Base-by-base conservation (phyloP, 768 basidiomycete genomes). In the Fomitopsis serialis region DNA sequence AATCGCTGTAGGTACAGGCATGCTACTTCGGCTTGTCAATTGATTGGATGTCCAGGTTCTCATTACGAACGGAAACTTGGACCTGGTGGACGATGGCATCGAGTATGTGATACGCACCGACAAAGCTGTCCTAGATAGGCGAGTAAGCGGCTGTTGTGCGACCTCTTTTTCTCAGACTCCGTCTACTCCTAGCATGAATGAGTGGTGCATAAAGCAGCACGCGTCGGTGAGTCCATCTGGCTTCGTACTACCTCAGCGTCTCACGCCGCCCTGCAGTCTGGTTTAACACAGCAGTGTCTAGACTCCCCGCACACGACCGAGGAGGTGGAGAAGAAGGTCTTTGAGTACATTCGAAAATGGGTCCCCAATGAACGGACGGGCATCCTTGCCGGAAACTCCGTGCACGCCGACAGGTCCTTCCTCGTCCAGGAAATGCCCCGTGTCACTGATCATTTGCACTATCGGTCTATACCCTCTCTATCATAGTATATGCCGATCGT, bases 171-270 rank as follows among this genome's bases (percentile, higher is more conserved):
- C 46, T 19, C 24, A 35, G 45, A 58, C 34, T 45, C 35, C 21
- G 45, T 47, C 0, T 34, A 19, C 13, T 32, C 13, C 4, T 57
- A 93, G 90, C 17, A 97, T 97, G 94, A 78, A 82, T 55, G 75
- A 84, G 56, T 97, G 94, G 94, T 97, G 93, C 68, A 82, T 72
- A 25, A 78, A 79, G 6, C 90, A 92, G 55, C 94, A 97, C 58
- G 86, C 84, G 32, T 70, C 75, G 63, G 91, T 89, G 58, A 56
- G 79, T 67, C 9, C 22, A 46, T 1, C 36, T 25, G 15, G 11
- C 10, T 35, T 3, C 7, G 27, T 34, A 15, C 10, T n/a, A n/a
- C 8, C 10, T 1, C 24, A 43, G 23, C 42, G 54, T 45, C 34
- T 34, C 47, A 48, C 22, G 19, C 15, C 34, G 10, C 34, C 50